Base-by-base conservation (phyloP, 768 basidiomycete species). In the Mycena galopus region DNA sequence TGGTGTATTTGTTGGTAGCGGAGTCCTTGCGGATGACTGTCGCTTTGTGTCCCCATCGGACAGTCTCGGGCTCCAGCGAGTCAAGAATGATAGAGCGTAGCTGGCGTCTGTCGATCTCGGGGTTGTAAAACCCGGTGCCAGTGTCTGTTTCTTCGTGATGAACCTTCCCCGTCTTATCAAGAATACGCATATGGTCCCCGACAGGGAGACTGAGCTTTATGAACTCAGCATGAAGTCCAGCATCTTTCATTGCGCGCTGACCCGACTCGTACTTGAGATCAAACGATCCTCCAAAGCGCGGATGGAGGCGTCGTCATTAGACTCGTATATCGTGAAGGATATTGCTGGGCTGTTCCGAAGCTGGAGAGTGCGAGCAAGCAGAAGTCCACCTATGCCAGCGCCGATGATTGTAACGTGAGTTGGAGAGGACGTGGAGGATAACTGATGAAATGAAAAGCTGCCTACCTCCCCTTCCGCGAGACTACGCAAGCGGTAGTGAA, bases 61-160 rank as follows among this genome's bases (percentile, higher is more conserved):
- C 58, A 7, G 65, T 67, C 39, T 33, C 62, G 21, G 75, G 73
- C n/a, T 69, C 55, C 14, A 79, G 73, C 3, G 72, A 72, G 71
- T 80, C 77, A 47, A 73, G 58, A 32, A 80, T 71, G 47, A 79
- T 67, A 50, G 68, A 33, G 60, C 74, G 64, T 44, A 80, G 67
- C 39, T 68, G 57, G 55, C 35, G 47, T n/a, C 73, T 37, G 67
- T 75, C 74, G 44, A 74, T 69, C 47, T 74, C 73, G 19, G 70
- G 73, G 62, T 65, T 74, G 63, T 71, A 73, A 44, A 47, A 47
- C 16, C 17, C 62, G 44, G 37, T 17, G 14, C 67, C 67, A 23
- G 32, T 23, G 7, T 51, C 69, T n/a, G 69, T 47, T 7, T n/a
- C 42, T 16, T 70, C 62, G 44, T 58, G 51, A 19, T 32, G 27